Base-by-base conservation (phyloP, 495 filamentous ascomycete species). In the Glarea lozoyensis region DNA sequence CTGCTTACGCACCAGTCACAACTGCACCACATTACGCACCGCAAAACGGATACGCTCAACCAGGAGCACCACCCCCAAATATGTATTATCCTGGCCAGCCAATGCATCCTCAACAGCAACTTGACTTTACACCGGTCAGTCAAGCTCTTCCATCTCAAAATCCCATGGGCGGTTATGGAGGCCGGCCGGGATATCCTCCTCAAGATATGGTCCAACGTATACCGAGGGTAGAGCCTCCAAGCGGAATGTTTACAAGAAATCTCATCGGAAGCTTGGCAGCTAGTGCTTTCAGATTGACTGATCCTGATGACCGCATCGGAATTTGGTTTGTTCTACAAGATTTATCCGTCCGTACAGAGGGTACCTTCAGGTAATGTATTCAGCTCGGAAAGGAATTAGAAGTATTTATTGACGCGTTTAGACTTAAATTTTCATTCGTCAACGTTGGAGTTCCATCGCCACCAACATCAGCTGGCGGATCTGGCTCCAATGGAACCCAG, bases 311-410 rank as follows among this genome's bases (percentile, higher is more conserved):
- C 49, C 84, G 88, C 59, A 81, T 87, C 44, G 88, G 88, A 9
- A 88, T 94, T 35, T 98, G 92, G 92, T 98, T 98, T 51, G 86
- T 98, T 47, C 68, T 97, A 30, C 92, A 96, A 61, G 92, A 98
- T 68, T 65, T 98, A 10, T 94, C 87, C 54, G 89, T 98, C 19
- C 71, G 92, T 35, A 95, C 88, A 6, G 92, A 98, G 60, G 92
- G 92, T 12, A 68, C 65, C 40, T 98, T 96, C 64, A 74, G 88
- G 89, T 93, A 74, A 49, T 75, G 7, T 35, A 24, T 37, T 43
- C 38, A 23, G 23, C 23, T 29, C n/a, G n/a, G n/a, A n/a, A n/a
- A n/a, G n/a, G n/a, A n/a, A n/a, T n/a, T n/a, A n/a, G n/a, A n/a
- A n/a, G n/a, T n/a, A n/a, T n/a, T n/a, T n/a, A n/a, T n/a, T n/a